Evolutionary conservation across 352 stramenopile genomes (phyloP).

Genomic region (Pythium oligandrum): DNA sequence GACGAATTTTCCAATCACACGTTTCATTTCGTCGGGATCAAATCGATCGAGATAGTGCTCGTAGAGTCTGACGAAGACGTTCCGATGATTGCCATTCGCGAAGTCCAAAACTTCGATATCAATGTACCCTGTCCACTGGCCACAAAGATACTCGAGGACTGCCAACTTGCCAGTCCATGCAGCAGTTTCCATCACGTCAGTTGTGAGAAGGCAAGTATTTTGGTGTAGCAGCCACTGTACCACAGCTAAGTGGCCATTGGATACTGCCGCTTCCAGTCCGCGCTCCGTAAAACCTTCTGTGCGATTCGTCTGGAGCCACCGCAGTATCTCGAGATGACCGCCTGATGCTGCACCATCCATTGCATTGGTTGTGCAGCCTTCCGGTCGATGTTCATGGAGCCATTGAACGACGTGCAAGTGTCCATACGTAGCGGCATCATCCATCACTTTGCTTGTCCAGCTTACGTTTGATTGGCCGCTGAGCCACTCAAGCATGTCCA

Average conservation of each 20-base stretch:
- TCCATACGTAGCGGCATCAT: background rate
- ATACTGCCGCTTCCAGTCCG: background rate
- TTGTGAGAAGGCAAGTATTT: background rate
- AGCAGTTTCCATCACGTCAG: background rate
- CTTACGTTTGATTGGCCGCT: background rate
- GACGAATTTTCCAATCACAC: too few species aligned
- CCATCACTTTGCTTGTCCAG: background rate
- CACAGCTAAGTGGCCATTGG: background rate
- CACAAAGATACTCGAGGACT: background rate
- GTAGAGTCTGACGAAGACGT: background rate
- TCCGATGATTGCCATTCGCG: background rate
- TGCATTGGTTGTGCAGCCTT: background rate
- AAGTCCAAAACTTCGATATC: background rate
- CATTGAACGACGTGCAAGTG: constrained; percentile 1
- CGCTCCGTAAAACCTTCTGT: background rate
- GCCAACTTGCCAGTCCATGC: background rate
- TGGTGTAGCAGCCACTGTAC: background rate
- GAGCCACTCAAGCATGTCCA: constrained; percentile 1
- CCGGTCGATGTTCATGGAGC: constrained; percentile 1
- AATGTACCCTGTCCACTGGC: background rate
- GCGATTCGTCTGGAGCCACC: background rate
- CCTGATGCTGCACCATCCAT: background rate
- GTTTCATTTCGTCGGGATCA: too few species aligned
- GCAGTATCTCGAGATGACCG: background rate
- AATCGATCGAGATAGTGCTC: too few species aligned